Base-by-base conservation (phyloP, 2,329 filamentous ascomycete species). In the Alternaria consortialis region DNA sequence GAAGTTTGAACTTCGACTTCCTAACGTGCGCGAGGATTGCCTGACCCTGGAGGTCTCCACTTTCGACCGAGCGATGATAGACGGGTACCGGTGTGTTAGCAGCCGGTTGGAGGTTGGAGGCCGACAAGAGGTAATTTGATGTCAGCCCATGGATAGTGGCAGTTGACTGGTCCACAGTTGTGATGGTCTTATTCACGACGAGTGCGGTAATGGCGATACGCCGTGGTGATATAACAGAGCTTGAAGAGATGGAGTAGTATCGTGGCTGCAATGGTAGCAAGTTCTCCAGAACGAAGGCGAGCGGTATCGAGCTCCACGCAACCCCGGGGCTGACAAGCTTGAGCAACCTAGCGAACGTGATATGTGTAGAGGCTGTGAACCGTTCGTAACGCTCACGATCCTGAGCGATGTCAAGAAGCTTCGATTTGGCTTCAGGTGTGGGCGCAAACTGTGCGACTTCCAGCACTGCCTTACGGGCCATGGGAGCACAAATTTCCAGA, bases 1-100 rank as follows among this genome's bases (percentile, higher is more conserved):
- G 83, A 2, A 84, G 77, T 51, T 82, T 82, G 75, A 85, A 85
- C 39, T 78, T 80, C 1, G 80, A 81, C 56, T 75, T 76, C 27
- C 79, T 78, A 44, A 82, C 70, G 58, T 81, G 78, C 0, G 80
- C 81, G 60, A 74, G 74, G 44, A 81, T 53, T n/a, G 64, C 71
- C 12, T 69, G 62, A 32, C 71, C 62, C 36, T 58, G 56, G 7
- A 76, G 59, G 1, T 43, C 47, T 44, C 67, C 58, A 44, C 65
- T 50, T 8, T 65, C 34, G 20, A 15, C 55, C 11, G 53, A 31
- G n/a, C 58, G 63, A 31, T 63, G 59, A 48, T 66, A 72, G 2
- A 60, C 54, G 2, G 72, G 70, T 29, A 64, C 64, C 15, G 62
- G 54, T 1, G 58, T n/a, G 13, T 52, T 50, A 7, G 64, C 55